These are phyloP conservation scores for Polyporus arcularius DNA, from an alignment of 768 basidiomycete genomes.

Conservation along the genomic window DNA sequence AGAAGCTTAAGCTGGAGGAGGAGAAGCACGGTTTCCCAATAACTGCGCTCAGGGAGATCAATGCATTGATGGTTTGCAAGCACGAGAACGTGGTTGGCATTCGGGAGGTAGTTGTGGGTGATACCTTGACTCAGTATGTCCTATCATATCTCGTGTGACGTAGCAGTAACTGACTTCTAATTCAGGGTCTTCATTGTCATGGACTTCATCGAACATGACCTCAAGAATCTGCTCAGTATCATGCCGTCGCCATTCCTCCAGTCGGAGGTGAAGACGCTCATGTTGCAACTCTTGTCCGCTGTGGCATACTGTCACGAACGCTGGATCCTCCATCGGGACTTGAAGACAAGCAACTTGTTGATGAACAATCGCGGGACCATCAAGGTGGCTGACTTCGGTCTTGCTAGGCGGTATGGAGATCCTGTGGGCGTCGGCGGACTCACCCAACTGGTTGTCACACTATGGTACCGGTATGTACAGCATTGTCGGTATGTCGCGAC, in stretches of 20 bases:
- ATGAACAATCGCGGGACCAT: slow-evolving; percentile 99
- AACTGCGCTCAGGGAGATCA: slow-evolving; percentile 91
- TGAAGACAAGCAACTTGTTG: slow-evolving; percentile 96
- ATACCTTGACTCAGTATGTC: slow-evolving; percentile 97
- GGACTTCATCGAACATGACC: slow-evolving; percentile 99
- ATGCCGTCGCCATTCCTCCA: slow-evolving; percentile 98
- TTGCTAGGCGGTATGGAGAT: slow-evolving; percentile 94
- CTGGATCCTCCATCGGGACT: slow-evolving; percentile 96
- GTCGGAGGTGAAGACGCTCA: slow-evolving; percentile 96
- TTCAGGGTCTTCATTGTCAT: slow-evolving; percentile 97
- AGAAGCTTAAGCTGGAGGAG: slow-evolving; percentile 97
- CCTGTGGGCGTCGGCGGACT: slow-evolving; percentile 95
- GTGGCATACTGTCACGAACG: slow-evolving; percentile 92
- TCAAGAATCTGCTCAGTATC: slow-evolving; percentile 90
- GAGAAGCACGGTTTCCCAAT: slow-evolving; percentile 99
- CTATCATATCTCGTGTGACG: neutral
- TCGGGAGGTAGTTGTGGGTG: slow-evolving; percentile 96
- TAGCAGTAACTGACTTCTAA: neutral
- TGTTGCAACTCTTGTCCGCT: slow-evolving; percentile 91
- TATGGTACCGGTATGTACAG: slow-evolving; percentile 90
- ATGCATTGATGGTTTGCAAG: slow-evolving; percentile 91
- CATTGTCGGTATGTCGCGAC: neutral
- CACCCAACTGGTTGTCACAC: slow-evolving; percentile 96
- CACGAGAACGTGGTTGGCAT: slow-evolving; percentile 98
- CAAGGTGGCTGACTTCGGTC: slow-evolving; percentile 98